Base-by-base conservation (phyloP, 208 protist genomes). In the Trichomonas tenax region DNA sequence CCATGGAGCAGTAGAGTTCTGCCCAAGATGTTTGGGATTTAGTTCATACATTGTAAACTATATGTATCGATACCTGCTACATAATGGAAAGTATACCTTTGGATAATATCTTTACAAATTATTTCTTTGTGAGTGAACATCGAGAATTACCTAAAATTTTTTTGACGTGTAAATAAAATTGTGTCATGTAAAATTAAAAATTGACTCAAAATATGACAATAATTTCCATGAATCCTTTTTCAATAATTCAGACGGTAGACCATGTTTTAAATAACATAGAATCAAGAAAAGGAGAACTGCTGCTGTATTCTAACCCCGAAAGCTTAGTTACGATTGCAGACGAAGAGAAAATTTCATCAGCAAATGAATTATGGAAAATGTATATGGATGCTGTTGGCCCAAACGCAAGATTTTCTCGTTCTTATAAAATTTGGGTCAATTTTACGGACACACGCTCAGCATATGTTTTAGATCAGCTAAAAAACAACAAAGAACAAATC, bases 341-440 rank as follows among this genome's bases (percentile, higher is more conserved):
- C 26, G 58, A 72, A 72, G 26, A 8, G 2, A 72, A 72, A 72
- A 72, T 72, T 72, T 72, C 58, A 17, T 72, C 58, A 31, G 58
- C 58, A n/a, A 72, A 72, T 26, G 58, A 72, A 72, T 72, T 72
- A 72, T 72, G 58, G 58, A n/a, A 17, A 26, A 72, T 72, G 58
- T 72, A 72, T 72, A n/a, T n/a, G 26, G 58, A 72, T 2, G 21
- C 11, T 72, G 11, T 72, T n/a, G 58, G 58, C 21, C 58, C 58
- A 72, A 72, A 72, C 26, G 4, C 11, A 3, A 72, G 21, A 51
- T 96, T 51, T 44, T 49, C 49, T 51, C 34, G 93, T 15, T 96
- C 93, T 44, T 96, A 96, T 82, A 96, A 96, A 26, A 48, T 96
- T 2, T 96, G 93, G 93, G 15, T n/a, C 21, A 40, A 81, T 45